phyloP scores from a whole-genome alignment of 2,329 filamentous ascomycete species.

The Exophiala calicioides region DNA sequence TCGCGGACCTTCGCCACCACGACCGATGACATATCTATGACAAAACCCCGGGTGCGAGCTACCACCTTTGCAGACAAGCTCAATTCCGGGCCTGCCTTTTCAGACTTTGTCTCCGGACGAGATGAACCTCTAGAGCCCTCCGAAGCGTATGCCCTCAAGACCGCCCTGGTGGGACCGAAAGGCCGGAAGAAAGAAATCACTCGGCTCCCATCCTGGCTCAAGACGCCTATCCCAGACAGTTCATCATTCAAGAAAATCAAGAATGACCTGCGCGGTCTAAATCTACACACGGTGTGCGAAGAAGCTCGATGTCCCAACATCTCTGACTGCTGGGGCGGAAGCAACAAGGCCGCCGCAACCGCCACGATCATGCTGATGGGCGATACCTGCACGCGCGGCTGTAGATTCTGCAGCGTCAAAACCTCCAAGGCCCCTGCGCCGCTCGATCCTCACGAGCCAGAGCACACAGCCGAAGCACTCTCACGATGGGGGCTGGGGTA shows the following conservation, averaged over 20 bases:
- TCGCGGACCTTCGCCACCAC: constrained; percentile 47
- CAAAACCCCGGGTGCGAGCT: constrained; percentile 41
- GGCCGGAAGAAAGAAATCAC: constrained; percentile 67
- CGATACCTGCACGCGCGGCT: constrained; percentile 94
- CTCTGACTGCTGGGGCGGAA: constrained; percentile 95
- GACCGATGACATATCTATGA: constrained; percentile 40
- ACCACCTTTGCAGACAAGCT: constrained; percentile 64
- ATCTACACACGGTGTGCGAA: constrained; percentile 94
- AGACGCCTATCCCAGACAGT: constrained; percentile 86
- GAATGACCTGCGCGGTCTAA: constrained; percentile 83
- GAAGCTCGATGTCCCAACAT: constrained; percentile 98
- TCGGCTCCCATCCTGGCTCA: constrained; percentile 88
- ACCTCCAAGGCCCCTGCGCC: constrained; percentile 74
- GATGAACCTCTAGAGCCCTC: constrained; percentile 44
- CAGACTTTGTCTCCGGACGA: constrained; percentile 59
- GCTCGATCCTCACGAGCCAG: constrained; percentile 91
- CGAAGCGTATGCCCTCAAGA: constrained; percentile 62
- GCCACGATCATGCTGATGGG: constrained; percentile 99
- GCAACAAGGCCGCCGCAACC: constrained; percentile 82
- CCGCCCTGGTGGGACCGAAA: constrained; percentile 61
- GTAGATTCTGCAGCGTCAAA: constrained; percentile 96
- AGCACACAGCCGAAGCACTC: constrained; percentile 92
- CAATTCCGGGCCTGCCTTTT: constrained; percentile 65
- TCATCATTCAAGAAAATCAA: constrained; percentile 95
- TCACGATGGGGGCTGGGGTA: constrained; percentile 93